Evolutionary conservation across 139 green algal species (phyloP).

Genomic region (Chlamydomonas sp.): DNA sequence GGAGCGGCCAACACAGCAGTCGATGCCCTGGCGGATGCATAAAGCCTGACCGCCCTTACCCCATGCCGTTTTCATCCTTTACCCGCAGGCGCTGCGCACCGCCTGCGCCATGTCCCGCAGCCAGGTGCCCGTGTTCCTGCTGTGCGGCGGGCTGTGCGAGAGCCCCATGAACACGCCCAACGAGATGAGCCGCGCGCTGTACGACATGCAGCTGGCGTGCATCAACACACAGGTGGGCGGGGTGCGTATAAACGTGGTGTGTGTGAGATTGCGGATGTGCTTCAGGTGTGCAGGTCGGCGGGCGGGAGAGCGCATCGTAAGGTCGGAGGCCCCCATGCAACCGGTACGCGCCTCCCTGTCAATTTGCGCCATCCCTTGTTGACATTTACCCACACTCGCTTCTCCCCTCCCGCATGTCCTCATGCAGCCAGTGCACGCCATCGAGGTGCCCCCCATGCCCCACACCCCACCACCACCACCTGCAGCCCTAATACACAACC

Average conservation of each 20-base stretch:
- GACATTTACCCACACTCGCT: neutral
- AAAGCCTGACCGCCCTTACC: neutral
- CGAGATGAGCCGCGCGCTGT: slow-evolving; percentile 26
- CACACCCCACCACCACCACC: neutral
- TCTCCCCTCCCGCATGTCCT: neutral
- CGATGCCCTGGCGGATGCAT: too few relatives aligned
- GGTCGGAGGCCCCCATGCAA: too few relatives aligned
- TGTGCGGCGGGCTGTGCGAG: slow-evolving; percentile 33
- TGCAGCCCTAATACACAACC: too few relatives aligned
- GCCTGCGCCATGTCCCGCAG: slow-evolving; percentile 17
- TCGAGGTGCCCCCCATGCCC: slow-evolving; percentile 55
- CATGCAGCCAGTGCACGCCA: slow-evolving; percentile 43
- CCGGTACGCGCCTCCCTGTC: too few relatives aligned
- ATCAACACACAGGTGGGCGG: slow-evolving; percentile 24
- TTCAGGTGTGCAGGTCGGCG: too few relatives aligned
- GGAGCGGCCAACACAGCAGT: too few relatives aligned
- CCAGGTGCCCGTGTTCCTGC: slow-evolving; percentile 45
- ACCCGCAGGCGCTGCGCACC: slow-evolving; percentile 15
- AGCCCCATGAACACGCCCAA: slow-evolving; percentile 18
- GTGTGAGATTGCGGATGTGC: neutral
- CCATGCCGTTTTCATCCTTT: neutral
- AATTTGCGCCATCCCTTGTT: too few relatives aligned
- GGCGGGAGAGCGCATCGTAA: too few relatives aligned
- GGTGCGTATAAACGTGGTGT: neutral
- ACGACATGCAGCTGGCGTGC: slow-evolving; percentile 43